Conservation (phyloP, 2,329 filamentous ascomycete genomes). For the Hypocreales sp. region DNA sequence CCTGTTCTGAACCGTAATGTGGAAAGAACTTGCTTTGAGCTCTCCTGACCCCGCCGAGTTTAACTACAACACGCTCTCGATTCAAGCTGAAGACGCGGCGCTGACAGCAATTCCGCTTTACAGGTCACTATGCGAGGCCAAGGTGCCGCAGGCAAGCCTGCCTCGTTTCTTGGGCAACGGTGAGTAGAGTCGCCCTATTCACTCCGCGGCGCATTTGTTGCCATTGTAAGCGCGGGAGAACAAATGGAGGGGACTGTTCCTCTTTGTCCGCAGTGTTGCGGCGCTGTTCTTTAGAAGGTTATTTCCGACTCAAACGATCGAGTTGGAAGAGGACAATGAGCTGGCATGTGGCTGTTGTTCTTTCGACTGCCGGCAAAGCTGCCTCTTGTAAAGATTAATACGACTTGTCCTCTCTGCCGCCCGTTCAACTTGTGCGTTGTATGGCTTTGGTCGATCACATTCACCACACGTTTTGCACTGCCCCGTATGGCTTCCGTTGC, state of each 20-base stretch:
- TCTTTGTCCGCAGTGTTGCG: background rate
- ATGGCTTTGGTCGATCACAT: too few species aligned
- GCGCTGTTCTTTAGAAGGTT: conserved; percentile 1
- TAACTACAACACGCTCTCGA: background rate
- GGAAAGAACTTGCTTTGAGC: conserved; percentile 11
- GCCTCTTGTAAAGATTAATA: too few species aligned
- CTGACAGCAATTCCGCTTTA: background rate
- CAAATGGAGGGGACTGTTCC: background rate
- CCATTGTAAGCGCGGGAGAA: conserved; percentile 1
- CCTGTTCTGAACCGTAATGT: conserved; percentile 18
- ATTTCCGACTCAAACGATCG: conserved; percentile 1
- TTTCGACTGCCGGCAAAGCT: too few species aligned
- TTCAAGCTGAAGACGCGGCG: too few species aligned
- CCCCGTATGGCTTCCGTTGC: too few species aligned
- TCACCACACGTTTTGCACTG: too few species aligned
- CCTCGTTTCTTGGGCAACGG: background rate
- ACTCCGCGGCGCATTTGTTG: too few species aligned
- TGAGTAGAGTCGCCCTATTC: background rate
- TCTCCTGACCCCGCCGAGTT: conserved; percentile 6
- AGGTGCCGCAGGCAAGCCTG: background rate
- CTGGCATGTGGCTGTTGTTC: too few species aligned
- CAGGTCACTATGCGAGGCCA: too few species aligned
- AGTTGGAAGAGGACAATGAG: conserved; percentile 1
- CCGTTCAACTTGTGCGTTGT: too few species aligned
- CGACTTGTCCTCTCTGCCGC: background rate